Conservation (phyloP, 805 yeast species). For the Allodekkera sacchari region DNA sequence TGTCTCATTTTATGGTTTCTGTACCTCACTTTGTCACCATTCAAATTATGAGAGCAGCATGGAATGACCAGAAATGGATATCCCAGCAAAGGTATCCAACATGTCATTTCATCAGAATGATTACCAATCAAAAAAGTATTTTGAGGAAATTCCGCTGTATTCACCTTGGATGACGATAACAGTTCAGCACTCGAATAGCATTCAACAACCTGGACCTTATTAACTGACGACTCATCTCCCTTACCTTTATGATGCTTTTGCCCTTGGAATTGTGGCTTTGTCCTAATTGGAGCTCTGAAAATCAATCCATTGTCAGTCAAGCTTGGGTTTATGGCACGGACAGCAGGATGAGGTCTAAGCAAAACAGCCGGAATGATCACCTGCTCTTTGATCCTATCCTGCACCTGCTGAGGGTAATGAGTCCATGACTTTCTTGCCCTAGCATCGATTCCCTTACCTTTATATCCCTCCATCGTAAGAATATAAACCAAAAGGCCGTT, state of each 20-base stretch:
- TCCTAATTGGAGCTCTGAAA: conserved; percentile 41
- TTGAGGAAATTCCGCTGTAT: conserved; percentile 56
- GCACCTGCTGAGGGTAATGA: conserved; percentile 60
- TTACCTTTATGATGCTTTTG: conserved; percentile 9
- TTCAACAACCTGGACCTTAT: conserved; percentile 37
- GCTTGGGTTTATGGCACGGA: conserved; percentile 43
- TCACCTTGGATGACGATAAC: conserved; percentile 43
- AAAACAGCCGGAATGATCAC: conserved; percentile 74
- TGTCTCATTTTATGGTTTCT: conserved; percentile 30
- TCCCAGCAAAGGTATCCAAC: conserved; percentile 88
- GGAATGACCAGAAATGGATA: conserved; percentile 89
- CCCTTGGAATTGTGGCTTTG: conserved; percentile 17
- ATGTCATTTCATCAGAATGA: conserved; percentile 90
- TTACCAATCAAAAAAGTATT: conserved; percentile 85
- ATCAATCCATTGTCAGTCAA: conserved; percentile 53
- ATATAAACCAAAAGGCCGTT: conserved; percentile 81
- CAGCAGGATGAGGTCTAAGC: conserved; percentile 61
- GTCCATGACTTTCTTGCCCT: conserved; percentile 84
- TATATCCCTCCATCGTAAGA: conserved; percentile 67
- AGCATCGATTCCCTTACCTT: conserved; percentile 84
- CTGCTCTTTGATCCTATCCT: conserved; percentile 55
- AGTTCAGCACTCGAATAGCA: conserved; percentile 48
- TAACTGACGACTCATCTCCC: conserved; percentile 4
- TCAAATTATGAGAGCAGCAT: conserved; percentile 84
- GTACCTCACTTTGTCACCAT: conserved; percentile 68